Evolutionary conservation across 164 flowering plant species (phyloP), one percentile per base, ranked within the genome.

Genomic region (Tinospora cordifolia): DNA sequence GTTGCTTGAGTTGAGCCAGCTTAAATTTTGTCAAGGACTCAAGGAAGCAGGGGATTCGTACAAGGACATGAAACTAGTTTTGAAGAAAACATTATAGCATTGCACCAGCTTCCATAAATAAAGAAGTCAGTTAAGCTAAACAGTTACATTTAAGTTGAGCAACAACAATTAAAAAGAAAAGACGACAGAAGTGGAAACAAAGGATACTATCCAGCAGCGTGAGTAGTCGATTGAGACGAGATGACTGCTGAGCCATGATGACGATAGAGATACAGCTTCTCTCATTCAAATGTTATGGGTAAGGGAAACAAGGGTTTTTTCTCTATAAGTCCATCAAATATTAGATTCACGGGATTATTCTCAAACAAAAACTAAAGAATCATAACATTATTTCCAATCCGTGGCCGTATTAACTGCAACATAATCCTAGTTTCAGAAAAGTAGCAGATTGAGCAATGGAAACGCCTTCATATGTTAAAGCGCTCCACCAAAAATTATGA

Each of bases 1-100:
- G 99, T 95, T 3, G 88, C 87, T 75, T 95, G 99, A 57, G 93
- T 85, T 30, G 99, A 95, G 69, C 99, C 99, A 80, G 97, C 96
- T 84, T 69, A 59, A 38, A 13, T 74, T 70, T 49, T 22, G 78
- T 82, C 74, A 87, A 77, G 67, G 81, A 73, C 80, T 69, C 68
- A 54, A 1, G 69, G 26, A 71, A 71, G 30, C n/a, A n/a, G n/a
- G n/a, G n/a, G n/a, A n/a, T 46, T 59, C n/a, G 70, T 11, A 27
- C 17, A 65, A 10, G 9, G 9, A 17, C 27, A 34, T 2, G 12
- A 36, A 47, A 44, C 2, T 34, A 39, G 9, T 21, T 57, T n/a
- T n/a, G n/a, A 1, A 39, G 9, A 40, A 9, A 40, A 9, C 4
- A 40, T 40, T 40, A 4, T 40, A 40, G 44, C 44, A 40, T 40